Conservation (phyloP, 1,284 basidiomycete genomes). For the Tranzscheliella williamsii region DNA sequence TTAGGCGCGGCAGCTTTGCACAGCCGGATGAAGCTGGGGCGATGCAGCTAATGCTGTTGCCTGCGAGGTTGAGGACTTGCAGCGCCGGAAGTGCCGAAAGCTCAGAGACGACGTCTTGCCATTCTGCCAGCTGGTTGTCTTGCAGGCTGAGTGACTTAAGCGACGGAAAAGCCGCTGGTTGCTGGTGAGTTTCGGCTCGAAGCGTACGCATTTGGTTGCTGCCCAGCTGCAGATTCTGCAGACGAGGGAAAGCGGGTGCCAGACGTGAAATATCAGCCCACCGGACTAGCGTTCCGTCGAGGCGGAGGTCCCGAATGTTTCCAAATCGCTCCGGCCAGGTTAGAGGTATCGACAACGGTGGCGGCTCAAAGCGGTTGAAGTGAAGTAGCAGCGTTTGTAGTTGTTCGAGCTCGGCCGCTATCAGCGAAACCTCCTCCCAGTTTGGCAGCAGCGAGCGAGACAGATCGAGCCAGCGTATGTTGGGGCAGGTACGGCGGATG, state of each 20-base stretch:
- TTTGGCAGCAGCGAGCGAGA: slow-evolving; percentile 75
- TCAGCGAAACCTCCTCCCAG: slow-evolving; percentile 73
- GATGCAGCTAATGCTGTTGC: slow-evolving; percentile 68
- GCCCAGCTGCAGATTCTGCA: slow-evolving; percentile 75
- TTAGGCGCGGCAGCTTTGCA: slow-evolving; percentile 62
- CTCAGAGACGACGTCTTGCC: slow-evolving; percentile 67
- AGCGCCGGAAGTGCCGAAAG: slow-evolving; percentile 68
- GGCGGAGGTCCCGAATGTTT: slow-evolving; percentile 70
- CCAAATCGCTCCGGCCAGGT: slow-evolving; percentile 64
- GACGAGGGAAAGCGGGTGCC: slow-evolving; percentile 67
- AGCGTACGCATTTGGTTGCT: slow-evolving; percentile 69
- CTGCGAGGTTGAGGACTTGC: slow-evolving; percentile 71
- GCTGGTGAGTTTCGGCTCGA: neutral
- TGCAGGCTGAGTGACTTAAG: slow-evolving; percentile 75
- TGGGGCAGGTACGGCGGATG: slow-evolving; percentile 70
- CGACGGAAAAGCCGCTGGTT: slow-evolving; percentile 21
- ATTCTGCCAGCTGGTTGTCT: slow-evolving; percentile 70
- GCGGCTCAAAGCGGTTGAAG: slow-evolving; percentile 57
- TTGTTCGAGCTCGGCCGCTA: slow-evolving; percentile 69
- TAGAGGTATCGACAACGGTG: slow-evolving; percentile 45
- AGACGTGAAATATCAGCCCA: slow-evolving; percentile 70
- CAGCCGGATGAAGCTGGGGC: slow-evolving; percentile 53
- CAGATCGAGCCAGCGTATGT: slow-evolving; percentile 77
- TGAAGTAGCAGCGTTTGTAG: slow-evolving; percentile 71
- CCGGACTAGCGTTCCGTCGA: slow-evolving; percentile 73